phyloP scores from a whole-genome alignment of 129 eudicot genomes.

The Flaveria brownii region DNA sequence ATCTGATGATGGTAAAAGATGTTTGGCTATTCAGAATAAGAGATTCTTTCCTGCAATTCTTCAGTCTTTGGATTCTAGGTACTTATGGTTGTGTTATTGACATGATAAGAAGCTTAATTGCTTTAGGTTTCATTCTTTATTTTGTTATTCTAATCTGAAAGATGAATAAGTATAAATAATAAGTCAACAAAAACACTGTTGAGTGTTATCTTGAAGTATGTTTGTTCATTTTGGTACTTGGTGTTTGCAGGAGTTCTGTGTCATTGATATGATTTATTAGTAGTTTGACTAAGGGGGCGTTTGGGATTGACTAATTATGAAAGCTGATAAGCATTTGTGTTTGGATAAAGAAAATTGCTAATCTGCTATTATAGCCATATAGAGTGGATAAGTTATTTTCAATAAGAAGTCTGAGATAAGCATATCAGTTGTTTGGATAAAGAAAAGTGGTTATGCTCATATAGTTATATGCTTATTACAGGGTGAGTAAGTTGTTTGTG shows the following conservation, averaged over 20 bases:
- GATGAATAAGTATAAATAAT: background rate
- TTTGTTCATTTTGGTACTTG: background rate
- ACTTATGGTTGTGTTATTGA: conserved; percentile 5
- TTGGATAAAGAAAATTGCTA: background rate
- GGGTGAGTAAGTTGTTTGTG: conserved; percentile 2
- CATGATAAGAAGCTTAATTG: background rate
- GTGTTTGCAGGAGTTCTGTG: background rate
- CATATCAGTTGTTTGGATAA: background rate
- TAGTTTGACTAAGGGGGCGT: background rate
- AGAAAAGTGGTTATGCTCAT: background rate
- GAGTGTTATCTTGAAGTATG: conserved; percentile 1
- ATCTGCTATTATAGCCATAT: background rate
- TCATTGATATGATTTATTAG: background rate
- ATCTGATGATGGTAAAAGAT: conserved; percentile 34
- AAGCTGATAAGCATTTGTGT: background rate
- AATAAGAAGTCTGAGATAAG: background rate
- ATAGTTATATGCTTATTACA: background rate
- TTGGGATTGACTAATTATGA: background rate
- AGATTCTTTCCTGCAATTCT: conserved; percentile 24
- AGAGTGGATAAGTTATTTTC: background rate
- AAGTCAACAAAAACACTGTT: background rate
- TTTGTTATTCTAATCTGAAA: background rate
- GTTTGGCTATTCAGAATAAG: conserved; percentile 46
- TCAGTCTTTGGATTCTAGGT: conserved; percentile 43
- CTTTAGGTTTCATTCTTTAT: background rate